Conservation (phyloP, 345 rosid species). For the Garcia nutans region DNA sequence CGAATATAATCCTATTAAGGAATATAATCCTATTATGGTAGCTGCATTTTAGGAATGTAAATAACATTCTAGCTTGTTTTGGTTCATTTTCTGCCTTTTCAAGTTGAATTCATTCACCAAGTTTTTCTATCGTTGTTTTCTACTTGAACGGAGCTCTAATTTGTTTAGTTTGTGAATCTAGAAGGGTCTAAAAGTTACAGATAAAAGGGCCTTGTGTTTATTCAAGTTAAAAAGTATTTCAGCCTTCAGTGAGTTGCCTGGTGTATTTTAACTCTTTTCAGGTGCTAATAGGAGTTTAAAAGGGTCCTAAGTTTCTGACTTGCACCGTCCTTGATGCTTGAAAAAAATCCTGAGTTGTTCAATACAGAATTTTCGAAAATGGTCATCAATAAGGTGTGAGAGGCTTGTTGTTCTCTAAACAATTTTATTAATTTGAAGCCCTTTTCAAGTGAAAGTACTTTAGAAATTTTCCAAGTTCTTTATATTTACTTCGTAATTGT, state of each 20-base stretch:
- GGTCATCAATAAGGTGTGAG: background rate
- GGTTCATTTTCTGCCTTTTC: background rate
- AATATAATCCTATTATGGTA: no score
- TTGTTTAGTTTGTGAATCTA: background rate
- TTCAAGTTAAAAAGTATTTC: background rate
- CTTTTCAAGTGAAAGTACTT: background rate
- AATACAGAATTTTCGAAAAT: background rate
- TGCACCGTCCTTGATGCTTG: background rate
- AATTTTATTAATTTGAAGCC: background rate
- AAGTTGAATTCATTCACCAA: background rate
- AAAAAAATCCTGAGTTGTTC: conserved; percentile 2
- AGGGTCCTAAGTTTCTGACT: background rate
- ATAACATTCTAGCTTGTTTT: background rate
- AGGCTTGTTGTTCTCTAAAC: background rate
- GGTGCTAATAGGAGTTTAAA: background rate
- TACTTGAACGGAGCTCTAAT: background rate
- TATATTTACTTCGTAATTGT: background rate
- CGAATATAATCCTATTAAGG: no score
- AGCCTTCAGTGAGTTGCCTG: background rate
- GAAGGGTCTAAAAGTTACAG: background rate
- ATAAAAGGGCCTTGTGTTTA: background rate
- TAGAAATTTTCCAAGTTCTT: background rate
- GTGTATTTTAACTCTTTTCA: background rate
- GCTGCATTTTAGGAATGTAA: no score
- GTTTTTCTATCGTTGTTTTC: background rate